phyloP scores from a whole-genome alignment of 805 yeast genomes.

The Saccharomycopsis fibuligera region DNA sequence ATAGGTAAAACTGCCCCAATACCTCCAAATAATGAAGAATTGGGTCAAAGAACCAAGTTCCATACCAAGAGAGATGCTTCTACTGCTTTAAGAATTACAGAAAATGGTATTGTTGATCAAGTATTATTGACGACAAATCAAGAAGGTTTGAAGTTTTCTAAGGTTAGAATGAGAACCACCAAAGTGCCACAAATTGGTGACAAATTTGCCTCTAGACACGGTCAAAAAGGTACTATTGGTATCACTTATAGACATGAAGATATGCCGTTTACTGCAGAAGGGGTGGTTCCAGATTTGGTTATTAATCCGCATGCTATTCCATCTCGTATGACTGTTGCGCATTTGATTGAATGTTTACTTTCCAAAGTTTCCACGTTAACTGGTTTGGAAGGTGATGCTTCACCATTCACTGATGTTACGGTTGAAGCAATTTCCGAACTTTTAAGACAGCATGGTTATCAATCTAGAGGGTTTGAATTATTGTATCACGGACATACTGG shows the following conservation, averaged over 20 bases:
- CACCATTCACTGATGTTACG: conserved; percentile 97
- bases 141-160: conserved; percentile 95
- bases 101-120: conserved; percentile 97
- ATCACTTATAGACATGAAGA: conserved; percentile 97
- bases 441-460: conserved; percentile 92
- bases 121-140: conserved; percentile 95
- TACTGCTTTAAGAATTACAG: conserved; percentile 93
- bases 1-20: conserved; percentile 99
- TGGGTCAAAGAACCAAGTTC: conserved; percentile 97
- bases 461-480: conserved; percentile 96
- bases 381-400: conserved; percentile 98
- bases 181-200: conserved; percentile 99
- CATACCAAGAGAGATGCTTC: conserved; percentile 99
- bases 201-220: conserved; percentile 98
- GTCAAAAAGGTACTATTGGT: conserved; percentile 99
- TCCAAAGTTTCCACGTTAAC: conserved; percentile 92
- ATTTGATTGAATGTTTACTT: conserved; percentile 94
- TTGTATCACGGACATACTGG: conserved; percentile 99
- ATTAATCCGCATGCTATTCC: conserved; percentile 99
- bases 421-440: conserved; percentile 94
- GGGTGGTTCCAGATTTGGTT: conserved; percentile 94
- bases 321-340: conserved; percentile 99
- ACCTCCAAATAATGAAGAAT: conserved; percentile 97
- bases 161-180: conserved; percentile 98
- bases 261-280: conserved; percentile 96